These are phyloP conservation scores for Schizochytrium sp. DNA, from an alignment of 108 stramenopile genomes.

Conservation along the genomic window DNA sequence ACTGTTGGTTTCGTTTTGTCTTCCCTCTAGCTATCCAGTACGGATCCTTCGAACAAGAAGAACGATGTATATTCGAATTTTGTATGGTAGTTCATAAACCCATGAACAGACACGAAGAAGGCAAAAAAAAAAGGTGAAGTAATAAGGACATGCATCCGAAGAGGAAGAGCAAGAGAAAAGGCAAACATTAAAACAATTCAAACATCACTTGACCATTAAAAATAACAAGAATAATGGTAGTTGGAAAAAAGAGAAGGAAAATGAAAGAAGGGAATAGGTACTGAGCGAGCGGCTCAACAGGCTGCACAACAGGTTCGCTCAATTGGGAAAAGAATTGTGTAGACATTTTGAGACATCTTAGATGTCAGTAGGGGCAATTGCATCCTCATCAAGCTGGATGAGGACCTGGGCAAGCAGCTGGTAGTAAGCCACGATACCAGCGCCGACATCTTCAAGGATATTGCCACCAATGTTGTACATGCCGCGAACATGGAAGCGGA, in stretches of 20 bases:
- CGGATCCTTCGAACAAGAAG: no score
- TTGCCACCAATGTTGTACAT: slow-evolving; percentile 11
- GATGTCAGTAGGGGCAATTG: background rate
- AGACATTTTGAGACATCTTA: background rate
- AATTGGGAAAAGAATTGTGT: background rate
- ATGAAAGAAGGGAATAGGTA: background rate
- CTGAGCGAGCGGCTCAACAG: background rate
- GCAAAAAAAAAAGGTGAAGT: no score
- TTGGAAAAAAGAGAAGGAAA: background rate
- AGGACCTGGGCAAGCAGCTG: slow-evolving; percentile 16
- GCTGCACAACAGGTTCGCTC: background rate
- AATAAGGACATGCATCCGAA: no score
- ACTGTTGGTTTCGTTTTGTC: no score
- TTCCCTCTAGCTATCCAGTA: no score
- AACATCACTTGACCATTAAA: no score
- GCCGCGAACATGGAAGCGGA: slow-evolving; percentile 29
- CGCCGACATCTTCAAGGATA: background rate
- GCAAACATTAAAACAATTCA: no score
- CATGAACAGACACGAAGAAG: no score
- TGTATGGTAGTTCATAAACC: no score
- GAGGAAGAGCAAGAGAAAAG: no score
- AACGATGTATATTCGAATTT: no score
- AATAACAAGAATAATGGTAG: no score
- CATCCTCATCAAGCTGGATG: slow-evolving; percentile 52
- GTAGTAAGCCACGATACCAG: background rate